phyloP scores from a whole-genome alignment of 1,139 yeast genomes.

The Lodderomyces jiufengensis region DNA sequence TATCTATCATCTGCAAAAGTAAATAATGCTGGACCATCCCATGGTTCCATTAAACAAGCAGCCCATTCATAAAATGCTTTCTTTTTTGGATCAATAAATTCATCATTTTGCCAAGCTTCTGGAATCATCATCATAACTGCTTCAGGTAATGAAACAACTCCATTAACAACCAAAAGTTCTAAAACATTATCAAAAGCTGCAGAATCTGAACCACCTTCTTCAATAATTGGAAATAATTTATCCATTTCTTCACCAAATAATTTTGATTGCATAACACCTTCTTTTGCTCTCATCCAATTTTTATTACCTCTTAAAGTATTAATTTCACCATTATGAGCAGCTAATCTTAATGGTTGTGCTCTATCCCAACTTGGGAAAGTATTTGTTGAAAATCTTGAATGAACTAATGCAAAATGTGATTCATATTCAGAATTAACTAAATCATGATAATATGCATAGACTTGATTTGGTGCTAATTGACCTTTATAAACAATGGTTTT shows the following conservation, averaged over 20 bases:
- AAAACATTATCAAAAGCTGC: conserved; percentile 96
- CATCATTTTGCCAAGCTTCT: conserved; percentile 95
- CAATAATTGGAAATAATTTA: conserved; percentile 88
- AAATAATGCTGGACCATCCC: conserved; percentile 99
- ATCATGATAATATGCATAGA: conserved; percentile 91
- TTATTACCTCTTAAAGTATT: conserved; percentile 96
- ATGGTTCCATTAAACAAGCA: conserved; percentile 97
- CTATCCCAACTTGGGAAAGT: conserved; percentile 99
- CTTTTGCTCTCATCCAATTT: conserved; percentile 99
- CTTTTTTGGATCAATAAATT: conserved; percentile 81
- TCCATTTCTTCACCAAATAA: conserved; percentile 91
- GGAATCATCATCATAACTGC: conserved; percentile 97
- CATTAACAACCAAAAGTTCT: conserved; percentile 87
- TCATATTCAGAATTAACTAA: conserved; percentile 87
- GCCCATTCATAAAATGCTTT: conserved; percentile 99
- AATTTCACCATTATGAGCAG: conserved; percentile 98
- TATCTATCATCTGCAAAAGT: conserved; percentile 96
- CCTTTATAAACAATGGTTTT: conserved; percentile 95
- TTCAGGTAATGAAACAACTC: conserved; percentile 89
- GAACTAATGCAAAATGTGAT: conserved; percentile 94
- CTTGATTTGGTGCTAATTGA: conserved; percentile 95
- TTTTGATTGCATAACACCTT: conserved; percentile 88
- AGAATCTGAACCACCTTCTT: conserved; percentile 99
- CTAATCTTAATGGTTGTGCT: conserved; percentile 96
- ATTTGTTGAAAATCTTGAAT: conserved; percentile 95